Percentiles rank a stretch among this genome's conserved stretches.
These are phyloP conservation scores for Phanerochaete sordida DNA, from an alignment of 768 basidiomycete genomes.

Conservation along the genomic window DNA sequence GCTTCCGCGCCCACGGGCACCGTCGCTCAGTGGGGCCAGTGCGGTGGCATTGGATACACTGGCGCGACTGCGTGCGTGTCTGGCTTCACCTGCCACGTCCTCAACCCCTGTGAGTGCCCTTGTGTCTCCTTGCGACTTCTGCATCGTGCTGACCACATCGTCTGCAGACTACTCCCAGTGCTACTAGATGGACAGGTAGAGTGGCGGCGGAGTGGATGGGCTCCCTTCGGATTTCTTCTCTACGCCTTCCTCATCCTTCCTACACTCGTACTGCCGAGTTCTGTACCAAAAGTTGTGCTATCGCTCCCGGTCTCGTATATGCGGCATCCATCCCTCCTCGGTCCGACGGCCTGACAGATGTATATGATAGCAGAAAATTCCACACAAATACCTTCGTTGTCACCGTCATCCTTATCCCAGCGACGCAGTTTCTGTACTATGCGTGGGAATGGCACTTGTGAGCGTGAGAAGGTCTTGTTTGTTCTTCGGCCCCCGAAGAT, in stretches of 20 bases:
- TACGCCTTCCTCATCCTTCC: no score
- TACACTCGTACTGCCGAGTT: not conserved
- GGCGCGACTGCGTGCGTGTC: conserved; percentile 8
- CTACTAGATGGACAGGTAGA: not conserved
- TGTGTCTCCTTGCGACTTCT: not conserved
- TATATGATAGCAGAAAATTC: not conserved
- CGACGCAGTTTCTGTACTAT: no score
- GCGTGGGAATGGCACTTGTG: no score
- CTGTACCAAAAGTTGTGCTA: not conserved
- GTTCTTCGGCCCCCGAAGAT: no score
- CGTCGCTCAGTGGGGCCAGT: conserved; percentile 17
- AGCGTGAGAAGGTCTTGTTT: no score
- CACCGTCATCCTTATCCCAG: no score
- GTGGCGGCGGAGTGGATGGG: not conserved
- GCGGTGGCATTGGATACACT: conserved; percentile 17
- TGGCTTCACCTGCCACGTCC: conserved; percentile 8
- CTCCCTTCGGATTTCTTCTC: not conserved
- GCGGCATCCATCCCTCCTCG: not conserved
- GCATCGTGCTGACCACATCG: not conserved
- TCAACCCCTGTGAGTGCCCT: conserved; percentile 7
- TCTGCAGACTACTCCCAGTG: conserved; percentile 5
- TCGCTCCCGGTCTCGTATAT: not conserved
- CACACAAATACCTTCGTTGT: not conserved
- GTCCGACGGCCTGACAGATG: not conserved
- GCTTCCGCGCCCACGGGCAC: not conserved